phyloP scores from a whole-genome alignment of 192 early-diverging fungal species.

The Umbelopsis vinacea region DNA sequence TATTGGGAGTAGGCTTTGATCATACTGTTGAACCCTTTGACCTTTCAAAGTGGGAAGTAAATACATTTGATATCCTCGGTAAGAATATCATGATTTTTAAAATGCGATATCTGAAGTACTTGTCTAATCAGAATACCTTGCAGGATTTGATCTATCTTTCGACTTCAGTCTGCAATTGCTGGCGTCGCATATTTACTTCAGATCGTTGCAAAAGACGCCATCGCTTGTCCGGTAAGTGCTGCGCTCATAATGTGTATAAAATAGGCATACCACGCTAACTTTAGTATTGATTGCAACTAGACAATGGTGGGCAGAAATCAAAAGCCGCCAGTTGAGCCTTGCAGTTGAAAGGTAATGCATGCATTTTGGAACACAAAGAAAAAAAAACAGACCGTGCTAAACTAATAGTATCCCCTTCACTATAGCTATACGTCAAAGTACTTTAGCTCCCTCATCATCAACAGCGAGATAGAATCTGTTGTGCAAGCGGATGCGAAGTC shows the following conservation, averaged over 20 bases:
- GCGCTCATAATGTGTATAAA: not conserved
- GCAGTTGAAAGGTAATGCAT: slow-evolving; percentile 65
- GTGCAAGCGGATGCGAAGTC: slow-evolving; percentile 49
- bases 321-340: slow-evolving; percentile 72
- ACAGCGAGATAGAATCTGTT: slow-evolving; percentile 63
- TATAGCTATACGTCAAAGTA: slow-evolving; percentile 71
- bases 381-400: not conserved
- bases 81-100: slow-evolving; percentile 27
- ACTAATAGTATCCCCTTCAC: not conserved
- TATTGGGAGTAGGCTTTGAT: slow-evolving; percentile 63
- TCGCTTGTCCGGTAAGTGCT: slow-evolving; percentile 61
- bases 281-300: slow-evolving; percentile 12
- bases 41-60: slow-evolving; percentile 69
- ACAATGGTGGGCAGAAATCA: slow-evolving; percentile 83
- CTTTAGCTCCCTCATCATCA: slow-evolving; percentile 67
- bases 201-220: slow-evolving; percentile 62
- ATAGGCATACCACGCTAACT: not conserved
- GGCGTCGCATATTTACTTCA: slow-evolving; percentile 76
- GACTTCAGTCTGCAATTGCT: slow-evolving; percentile 67
- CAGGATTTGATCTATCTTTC: slow-evolving; percentile 50
- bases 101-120: not conserved
- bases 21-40: slow-evolving; percentile 60
- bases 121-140: not conserved
- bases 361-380: not conserved
- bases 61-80: slow-evolving; percentile 65